Conservation (phyloP, 1,139 yeast genomes). For the Suhomyces choctaworum region DNA sequence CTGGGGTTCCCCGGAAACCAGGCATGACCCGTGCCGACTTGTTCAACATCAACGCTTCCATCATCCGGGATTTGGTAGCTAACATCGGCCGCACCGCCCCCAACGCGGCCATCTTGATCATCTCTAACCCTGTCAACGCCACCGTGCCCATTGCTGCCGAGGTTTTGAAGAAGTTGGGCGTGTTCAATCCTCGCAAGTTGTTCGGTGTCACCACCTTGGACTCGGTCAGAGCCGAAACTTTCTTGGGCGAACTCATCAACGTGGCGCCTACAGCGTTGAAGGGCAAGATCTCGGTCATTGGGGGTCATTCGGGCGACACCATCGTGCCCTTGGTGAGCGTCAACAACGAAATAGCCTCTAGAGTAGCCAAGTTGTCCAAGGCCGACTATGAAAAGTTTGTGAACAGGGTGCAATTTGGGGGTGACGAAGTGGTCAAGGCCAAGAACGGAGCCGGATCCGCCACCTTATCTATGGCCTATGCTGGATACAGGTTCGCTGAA, state of each 20-base stretch:
- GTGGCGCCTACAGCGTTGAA: constrained; percentile 40
- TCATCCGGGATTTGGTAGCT: constrained; percentile 60
- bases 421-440: constrained; percentile 78
- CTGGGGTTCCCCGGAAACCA: constrained; percentile 81
- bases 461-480: constrained; percentile 75
- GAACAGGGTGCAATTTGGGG: constrained; percentile 71
- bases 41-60: constrained; percentile 71
- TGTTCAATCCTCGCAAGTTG: constrained; percentile 62
- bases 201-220: constrained; percentile 77
- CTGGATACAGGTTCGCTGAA: constrained; percentile 69
- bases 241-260: constrained; percentile 47
- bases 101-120: constrained; percentile 62
- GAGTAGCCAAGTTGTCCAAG: constrained; percentile 31
- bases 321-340: constrained; percentile 58
- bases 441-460: constrained; percentile 79
- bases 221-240: constrained; percentile 68
- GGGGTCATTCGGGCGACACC: constrained; percentile 79
- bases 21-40: constrained; percentile 80
- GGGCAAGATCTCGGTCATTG: constrained; percentile 60
- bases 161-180: constrained; percentile 59
- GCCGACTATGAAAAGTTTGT: constrained; percentile 47
- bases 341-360: constrained; percentile 26
- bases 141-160: constrained; percentile 78
- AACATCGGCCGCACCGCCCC: constrained; percentile 61
- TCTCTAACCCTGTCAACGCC: constrained; percentile 75